A percentile compares a stretch with the other conserved stretches of the same genome.
These are phyloP conservation scores for Malus fusca DNA, from an alignment of 306 rosid species.

Conservation along the genomic window DNA sequence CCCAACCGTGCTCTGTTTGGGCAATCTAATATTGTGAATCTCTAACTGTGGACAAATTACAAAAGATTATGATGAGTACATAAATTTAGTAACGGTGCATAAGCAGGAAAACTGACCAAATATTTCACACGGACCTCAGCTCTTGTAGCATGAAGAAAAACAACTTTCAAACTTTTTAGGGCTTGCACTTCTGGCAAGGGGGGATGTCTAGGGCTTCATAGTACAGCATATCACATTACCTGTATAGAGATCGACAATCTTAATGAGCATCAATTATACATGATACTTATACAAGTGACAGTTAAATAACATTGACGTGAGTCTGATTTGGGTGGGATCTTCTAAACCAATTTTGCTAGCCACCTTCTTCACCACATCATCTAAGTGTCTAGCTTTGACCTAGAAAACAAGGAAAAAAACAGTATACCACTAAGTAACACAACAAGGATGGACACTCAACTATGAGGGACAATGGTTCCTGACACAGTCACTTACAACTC, in stretches of 20 bases:
- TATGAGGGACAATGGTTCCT: neutral
- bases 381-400: neutral
- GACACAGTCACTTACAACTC: neutral
- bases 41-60: constrained; percentile 40
- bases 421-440: neutral
- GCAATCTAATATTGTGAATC: constrained; percentile 60
- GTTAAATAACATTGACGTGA: neutral
- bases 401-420: neutral
- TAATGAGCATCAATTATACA: neutral
- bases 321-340: neutral
- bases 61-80: constrained; percentile 4
- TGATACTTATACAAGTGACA: neutral
- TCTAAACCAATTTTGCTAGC: neutral
- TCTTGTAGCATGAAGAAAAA: constrained; percentile 65
- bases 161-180: constrained; percentile 65
- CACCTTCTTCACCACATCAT: neutral
- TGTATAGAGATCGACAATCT: constrained; percentile 16
- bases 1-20: constrained; percentile 66
- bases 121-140: constrained; percentile 53
- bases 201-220: constrained; percentile 76
- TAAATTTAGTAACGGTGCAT: neutral
- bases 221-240: constrained; percentile 64
- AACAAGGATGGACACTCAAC: neutral
- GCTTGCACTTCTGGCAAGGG: constrained; percentile 74
- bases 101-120: neutral